Conservation (phyloP, 768 basidiomycete species). For the Chlorophyllum brunneum region DNA sequence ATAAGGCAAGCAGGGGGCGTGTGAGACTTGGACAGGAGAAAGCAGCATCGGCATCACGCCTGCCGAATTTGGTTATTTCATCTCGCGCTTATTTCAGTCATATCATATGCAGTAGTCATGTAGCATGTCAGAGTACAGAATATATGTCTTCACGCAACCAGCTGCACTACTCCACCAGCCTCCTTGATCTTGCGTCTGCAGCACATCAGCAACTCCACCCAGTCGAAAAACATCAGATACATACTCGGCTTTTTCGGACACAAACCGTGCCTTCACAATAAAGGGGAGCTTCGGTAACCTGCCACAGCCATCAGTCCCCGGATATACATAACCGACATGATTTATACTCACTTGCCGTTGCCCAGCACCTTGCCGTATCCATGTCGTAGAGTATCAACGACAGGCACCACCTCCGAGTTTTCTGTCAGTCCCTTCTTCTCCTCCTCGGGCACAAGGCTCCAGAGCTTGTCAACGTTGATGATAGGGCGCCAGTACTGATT, state of each 20-base stretch:
- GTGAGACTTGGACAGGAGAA: slow-evolving; percentile 13
- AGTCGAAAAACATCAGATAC: slow-evolving; percentile 19
- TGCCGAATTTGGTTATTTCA: slow-evolving; percentile 6
- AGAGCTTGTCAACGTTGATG: slow-evolving; percentile 98
- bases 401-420: slow-evolving; percentile 82
- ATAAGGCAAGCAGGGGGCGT: slow-evolving; percentile 9
- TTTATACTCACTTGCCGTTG: slow-evolving; percentile 72
- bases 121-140: slow-evolving; percentile 21
- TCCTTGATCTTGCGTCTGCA: slow-evolving; percentile 77
- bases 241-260: slow-evolving; percentile 81
- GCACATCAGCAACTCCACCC: slow-evolving; percentile 6
- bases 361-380: slow-evolving; percentile 95
- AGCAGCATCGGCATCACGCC: too few relatives aligned
- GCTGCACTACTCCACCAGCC: slow-evolving; percentile 90
- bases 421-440: slow-evolving; percentile 77
- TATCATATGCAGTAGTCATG: slow-evolving; percentile 18
- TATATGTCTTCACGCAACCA: slow-evolving; percentile 73
- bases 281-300: slow-evolving; percentile 88
- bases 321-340: neutral
- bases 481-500: slow-evolving; percentile 90
- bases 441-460: slow-evolving; percentile 83
- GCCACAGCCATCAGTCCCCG: neutral
- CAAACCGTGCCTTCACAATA: slow-evolving; percentile 98
- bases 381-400: slow-evolving; percentile 81
- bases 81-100: too few relatives aligned